Evolutionary conservation across 2,329 filamentous ascomycete species (phyloP).

Genomic region (Beauveria australis): DNA sequence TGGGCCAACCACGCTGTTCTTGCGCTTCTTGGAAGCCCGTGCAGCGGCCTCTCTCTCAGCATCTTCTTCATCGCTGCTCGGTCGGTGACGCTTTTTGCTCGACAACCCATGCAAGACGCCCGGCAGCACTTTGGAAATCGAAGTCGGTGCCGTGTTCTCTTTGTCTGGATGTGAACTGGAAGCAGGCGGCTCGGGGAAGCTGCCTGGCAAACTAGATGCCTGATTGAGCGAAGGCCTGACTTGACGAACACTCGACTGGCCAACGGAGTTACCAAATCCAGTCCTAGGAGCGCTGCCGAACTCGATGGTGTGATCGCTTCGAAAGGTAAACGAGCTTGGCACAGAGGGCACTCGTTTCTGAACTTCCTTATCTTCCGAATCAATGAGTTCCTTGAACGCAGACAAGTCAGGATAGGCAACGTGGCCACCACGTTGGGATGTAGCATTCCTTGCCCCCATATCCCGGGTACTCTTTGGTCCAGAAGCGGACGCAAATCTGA

Average conservation of each 20-base stretch:
- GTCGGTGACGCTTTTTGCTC: conserved; percentile 59
- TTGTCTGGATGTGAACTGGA: conserved; percentile 38
- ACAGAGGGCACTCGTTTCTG: conserved; percentile 29
- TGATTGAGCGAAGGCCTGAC: conserved; percentile 45
- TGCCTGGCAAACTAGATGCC: conserved; percentile 42
- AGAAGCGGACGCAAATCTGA: conserved; percentile 24
- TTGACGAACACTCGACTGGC: conserved; percentile 53
- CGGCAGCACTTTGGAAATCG: conserved; percentile 26
- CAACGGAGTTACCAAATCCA: conserved; percentile 49
- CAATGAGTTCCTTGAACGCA: conserved; percentile 27
- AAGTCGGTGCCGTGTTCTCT: conserved; percentile 42
- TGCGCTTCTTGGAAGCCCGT: conserved; percentile 52
- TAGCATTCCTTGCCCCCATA: conserved; percentile 18
- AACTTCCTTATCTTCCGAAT: conserved; percentile 17
- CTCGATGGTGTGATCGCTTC: conserved; percentile 55
- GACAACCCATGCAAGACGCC: conserved; percentile 53
- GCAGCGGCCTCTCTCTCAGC: conserved; percentile 38
- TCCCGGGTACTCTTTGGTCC: conserved; percentile 22
- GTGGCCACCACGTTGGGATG: conserved; percentile 18
- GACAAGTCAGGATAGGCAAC: conserved; percentile 48
- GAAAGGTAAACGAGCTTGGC: conserved; percentile 56
- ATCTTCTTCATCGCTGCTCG: conserved; percentile 48
- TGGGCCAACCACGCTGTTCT: conserved; percentile 34
- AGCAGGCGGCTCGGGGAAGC: conserved; percentile 36
- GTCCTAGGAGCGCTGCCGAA: conserved; percentile 41